Conservation (phyloP, 768 basidiomycete species). For the Guyanaporus albipodus region DNA sequence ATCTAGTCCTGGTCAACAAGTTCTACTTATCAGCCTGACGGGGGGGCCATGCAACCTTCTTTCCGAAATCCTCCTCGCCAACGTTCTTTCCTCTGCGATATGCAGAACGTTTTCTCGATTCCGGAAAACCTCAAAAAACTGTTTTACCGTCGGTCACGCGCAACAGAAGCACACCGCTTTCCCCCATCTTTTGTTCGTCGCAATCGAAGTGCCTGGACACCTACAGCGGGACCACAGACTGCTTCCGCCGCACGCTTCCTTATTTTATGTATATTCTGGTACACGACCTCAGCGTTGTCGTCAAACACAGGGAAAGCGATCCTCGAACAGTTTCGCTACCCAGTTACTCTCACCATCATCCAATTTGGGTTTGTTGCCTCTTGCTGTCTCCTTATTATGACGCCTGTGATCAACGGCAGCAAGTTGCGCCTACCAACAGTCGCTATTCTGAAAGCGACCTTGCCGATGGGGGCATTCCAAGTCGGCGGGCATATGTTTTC, state of each 20-base stretch:
- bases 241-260: conserved; percentile 54
- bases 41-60: too few relatives aligned
- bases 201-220: conserved; percentile 15
- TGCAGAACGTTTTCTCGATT: conserved; percentile 20
- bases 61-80: background rate
- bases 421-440: conserved; percentile 66
- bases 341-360: conserved; percentile 94
- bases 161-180: conserved; percentile 12
- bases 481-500: conserved; percentile 98
- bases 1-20: background rate
- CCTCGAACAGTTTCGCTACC: conserved; percentile 88
- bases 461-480: conserved; percentile 97
- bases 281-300: conserved; percentile 86
- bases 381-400: conserved; percentile 85
- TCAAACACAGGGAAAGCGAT: conserved; percentile 97
- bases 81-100: conserved; percentile 11
- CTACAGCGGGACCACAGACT: conserved; percentile 14
- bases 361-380: conserved; percentile 93
- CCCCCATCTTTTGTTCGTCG: conserved; percentile 27
- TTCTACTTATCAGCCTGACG: too few relatives aligned
- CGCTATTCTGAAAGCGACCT: conserved; percentile 69
- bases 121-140: conserved; percentile 14
- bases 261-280: conserved; percentile 87
- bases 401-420: conserved; percentile 63
- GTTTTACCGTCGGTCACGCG: conserved; percentile 16